A percentile compares a stretch with the other conserved stretches of the same genome.
Evolutionary conservation across 2,329 filamentous ascomycete genomes (phyloP).

Genomic region (Aspergillus ochraceoroseus): DNA sequence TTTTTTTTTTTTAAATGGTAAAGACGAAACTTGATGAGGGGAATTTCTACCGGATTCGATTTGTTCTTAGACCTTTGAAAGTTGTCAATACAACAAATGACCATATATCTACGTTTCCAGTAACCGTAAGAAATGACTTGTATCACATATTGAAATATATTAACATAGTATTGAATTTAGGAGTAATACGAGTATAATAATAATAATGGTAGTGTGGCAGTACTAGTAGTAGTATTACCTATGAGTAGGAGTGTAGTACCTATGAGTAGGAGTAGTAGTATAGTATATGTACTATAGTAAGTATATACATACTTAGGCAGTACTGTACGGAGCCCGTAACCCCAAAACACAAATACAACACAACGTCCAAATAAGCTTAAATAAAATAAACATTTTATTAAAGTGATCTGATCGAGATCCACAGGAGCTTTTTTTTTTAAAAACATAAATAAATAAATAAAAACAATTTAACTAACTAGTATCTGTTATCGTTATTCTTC

Average conservation of each 20-base stretch:
- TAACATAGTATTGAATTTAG: too few relatives aligned
- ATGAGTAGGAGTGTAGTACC: too few relatives aligned
- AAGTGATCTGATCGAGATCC: conserved; percentile 9
- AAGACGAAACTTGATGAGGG: conserved; percentile 16
- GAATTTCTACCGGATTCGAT: conserved; percentile 14
- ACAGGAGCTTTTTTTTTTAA: conserved; percentile 13
- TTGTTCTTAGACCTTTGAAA: conserved; percentile 14
- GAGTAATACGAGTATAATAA: too few relatives aligned
- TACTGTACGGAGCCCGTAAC: conserved; percentile 13
- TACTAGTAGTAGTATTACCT: too few relatives aligned
- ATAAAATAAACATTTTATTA: conserved; percentile 3
- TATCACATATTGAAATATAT: too few relatives aligned
- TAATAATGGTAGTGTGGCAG: not conserved
- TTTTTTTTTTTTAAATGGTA: conserved; percentile 30
- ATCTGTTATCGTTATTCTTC: too few relatives aligned
- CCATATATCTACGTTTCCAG: too few relatives aligned
- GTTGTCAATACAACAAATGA: conserved; percentile 17
- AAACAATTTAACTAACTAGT: too few relatives aligned
- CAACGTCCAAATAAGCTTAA: conserved; percentile 22
- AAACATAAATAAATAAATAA: conserved; percentile 4
- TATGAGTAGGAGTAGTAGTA: not conserved
- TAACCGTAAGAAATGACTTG: too few relatives aligned
- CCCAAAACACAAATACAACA: conserved; percentile 11
- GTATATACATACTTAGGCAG: conserved; percentile 1
- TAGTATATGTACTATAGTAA: not conserved